These are phyloP conservation scores for Botrytis fabae DNA, from an alignment of 2,329 filamentous ascomycete species.

Conservation along the genomic window DNA sequence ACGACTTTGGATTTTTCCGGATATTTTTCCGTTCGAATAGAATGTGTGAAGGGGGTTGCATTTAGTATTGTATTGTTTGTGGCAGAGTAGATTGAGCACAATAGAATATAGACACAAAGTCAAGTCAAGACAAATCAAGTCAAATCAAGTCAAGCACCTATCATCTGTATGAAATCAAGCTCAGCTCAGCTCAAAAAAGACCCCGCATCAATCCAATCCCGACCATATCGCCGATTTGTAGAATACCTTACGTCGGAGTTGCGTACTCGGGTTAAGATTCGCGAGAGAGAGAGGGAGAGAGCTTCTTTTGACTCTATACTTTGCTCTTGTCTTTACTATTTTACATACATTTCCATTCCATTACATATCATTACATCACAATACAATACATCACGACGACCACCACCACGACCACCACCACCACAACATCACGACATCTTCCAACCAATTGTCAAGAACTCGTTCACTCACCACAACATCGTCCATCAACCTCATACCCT, in stretches of 20 bases:
- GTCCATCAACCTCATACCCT: background rate
- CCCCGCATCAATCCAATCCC: constrained; percentile 8
- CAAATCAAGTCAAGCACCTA: background rate
- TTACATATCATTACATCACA: background rate
- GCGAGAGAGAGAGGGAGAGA: background rate
- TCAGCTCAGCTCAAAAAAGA: constrained; percentile 5
- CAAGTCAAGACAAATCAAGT: background rate
- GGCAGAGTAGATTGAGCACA: background rate
- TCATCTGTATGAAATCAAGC: background rate
- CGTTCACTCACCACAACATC: background rate
- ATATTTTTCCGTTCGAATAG: background rate
- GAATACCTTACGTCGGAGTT: constrained; percentile 10
- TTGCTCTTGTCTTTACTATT: background rate
- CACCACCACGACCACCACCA: no score
- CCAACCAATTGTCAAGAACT: background rate
- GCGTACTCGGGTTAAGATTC: constrained; percentile 11
- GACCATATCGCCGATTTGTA: constrained; percentile 1
- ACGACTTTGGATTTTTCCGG: background rate
- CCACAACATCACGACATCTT: background rate
- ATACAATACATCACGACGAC: background rate
- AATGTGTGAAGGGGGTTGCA: background rate
- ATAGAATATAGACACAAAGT: background rate
- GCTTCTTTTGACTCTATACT: background rate
- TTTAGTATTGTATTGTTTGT: background rate
- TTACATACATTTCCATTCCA: background rate